phyloP scores from a whole-genome alignment of 306 rosid genomes.

The Casuarina glauca region DNA sequence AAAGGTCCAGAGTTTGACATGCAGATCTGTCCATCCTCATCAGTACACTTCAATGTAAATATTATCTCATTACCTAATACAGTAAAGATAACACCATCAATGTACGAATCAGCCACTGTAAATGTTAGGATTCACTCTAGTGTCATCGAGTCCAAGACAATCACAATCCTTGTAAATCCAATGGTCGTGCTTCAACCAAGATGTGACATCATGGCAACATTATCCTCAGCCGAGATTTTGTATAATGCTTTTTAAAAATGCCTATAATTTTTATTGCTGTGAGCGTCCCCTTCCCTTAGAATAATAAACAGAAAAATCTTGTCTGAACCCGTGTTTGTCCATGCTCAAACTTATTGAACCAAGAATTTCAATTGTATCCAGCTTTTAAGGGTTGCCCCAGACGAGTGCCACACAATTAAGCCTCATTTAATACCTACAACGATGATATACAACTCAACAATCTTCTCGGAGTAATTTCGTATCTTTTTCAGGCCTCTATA shows the following conservation, averaged over 20 bases:
- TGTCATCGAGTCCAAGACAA: neutral
- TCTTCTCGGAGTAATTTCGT: neutral
- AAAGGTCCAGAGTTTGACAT: no score
- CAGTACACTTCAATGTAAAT: no score
- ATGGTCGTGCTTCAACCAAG: no score
- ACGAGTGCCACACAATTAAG: neutral
- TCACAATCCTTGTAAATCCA: neutral
- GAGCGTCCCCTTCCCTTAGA: neutral
- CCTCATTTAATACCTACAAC: neutral
- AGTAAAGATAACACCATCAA: neutral
- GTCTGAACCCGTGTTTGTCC: neutral
- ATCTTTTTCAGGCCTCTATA: slow-evolving; percentile 1
- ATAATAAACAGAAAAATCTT: neutral
- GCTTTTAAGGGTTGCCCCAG: neutral
- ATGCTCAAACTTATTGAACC: neutral
- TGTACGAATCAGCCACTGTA: neutral
- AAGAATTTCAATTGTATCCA: no score
- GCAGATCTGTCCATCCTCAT: neutral
- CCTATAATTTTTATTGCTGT: neutral
- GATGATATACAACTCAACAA: neutral
- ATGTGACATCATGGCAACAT: neutral
- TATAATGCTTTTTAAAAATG: neutral
- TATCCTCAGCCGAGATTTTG: neutral
- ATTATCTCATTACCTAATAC: neutral
- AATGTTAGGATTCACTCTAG: neutral